Base-by-base conservation (phyloP, 345 rosid genomes). In the Dimocarpus longan region DNA sequence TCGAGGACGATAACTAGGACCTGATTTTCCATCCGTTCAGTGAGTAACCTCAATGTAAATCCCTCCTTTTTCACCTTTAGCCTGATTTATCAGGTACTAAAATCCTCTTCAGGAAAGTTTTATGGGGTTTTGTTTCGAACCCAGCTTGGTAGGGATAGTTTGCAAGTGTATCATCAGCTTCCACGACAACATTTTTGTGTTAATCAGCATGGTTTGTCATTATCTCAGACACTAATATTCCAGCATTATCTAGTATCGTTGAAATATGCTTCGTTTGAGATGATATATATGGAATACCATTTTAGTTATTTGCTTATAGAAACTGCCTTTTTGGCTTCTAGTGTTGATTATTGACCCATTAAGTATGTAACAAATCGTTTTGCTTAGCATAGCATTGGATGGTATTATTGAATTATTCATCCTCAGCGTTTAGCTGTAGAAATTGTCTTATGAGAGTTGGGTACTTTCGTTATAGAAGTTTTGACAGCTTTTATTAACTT, bases 11-110 rank as follows among this genome's bases (percentile, higher is more conserved):
- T 74, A 48, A 71, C 6, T 43, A 69, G 18, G 22, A 11, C 19
- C 69, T 71, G 8, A 42, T 66, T 7, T 40, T 22, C 42, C 63
- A 7, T 22, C 42, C 42, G 1, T 8, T 40, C 48, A 66, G 2
- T 22, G 43, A 16, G 46, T 44, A 6, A 71, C 52, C 32, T 65
- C 43, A 42, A 32, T 72, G 73, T 71, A 67, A 16, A 81, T 72
- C 56, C 62, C 6, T 71, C 60, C 22, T 43, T 71, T 7, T 7
- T 22, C 10, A 60, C 19, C 39, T 60, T 21, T 68, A 22, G 44
- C 21, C 18, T 28, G 4, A 21, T 40, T 10, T 76, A 15, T 16
- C 16, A 19, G 37, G 37, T 12, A 24, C 37, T 32, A 19, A 10
- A 15, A 39, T 22, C 54, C 56, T 39, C 64, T 66, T 24, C n/a